Evolutionary conservation across 805 yeast species (phyloP), one percentile per base, ranked within the genome.

Genomic region (Dipodascus geniculatus): DNA sequence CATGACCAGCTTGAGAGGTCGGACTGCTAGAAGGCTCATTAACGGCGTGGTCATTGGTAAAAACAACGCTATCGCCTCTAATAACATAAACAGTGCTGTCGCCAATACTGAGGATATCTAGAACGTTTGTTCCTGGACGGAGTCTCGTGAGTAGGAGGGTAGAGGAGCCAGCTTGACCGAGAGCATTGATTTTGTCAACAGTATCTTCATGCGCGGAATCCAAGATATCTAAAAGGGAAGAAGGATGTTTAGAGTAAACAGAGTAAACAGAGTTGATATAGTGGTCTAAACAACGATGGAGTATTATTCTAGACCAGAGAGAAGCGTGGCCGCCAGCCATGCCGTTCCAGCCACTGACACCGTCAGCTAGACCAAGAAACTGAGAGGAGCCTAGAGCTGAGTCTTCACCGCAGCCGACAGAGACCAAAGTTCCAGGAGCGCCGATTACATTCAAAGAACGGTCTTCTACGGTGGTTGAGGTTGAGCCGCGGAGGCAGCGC

Each of bases 341-440:
- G 22, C 44, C 51, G 28, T 52, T 55, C 57, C 57, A 55, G n/a
- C 58, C 57, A 22, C 55, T 54, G 20, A 55, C 57, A 2, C 57
- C 57, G 23, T 55, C 57, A 20, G 57, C 57, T 6, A 55, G 42
- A 1, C 57, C 57, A 22, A 55, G 20, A 16, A 38, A 38, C 44
- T 38, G 44, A 17, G 20, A 3, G 20, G 44, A 6, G 4, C 44
- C 44, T 6, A 38, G 17, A 6, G 44, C 44, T 11, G 44, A 38
- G 19, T 38, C 44, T 16, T 38, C 44, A 16, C 44, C 44, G 20
- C 44, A 38, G 17, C 44, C 44, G 8, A 38, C 20, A 3, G 44
- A 38, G 6, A 38, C 17, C 44, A 38, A 17, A 16, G 4, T 38
- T 3, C 44, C 44, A 6, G 44, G 20, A 17, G 20, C 44, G 6